phyloP scores from a whole-genome alignment of 371 early-diverging fungal genomes.

The Basidiobolus meristosporus region DNA sequence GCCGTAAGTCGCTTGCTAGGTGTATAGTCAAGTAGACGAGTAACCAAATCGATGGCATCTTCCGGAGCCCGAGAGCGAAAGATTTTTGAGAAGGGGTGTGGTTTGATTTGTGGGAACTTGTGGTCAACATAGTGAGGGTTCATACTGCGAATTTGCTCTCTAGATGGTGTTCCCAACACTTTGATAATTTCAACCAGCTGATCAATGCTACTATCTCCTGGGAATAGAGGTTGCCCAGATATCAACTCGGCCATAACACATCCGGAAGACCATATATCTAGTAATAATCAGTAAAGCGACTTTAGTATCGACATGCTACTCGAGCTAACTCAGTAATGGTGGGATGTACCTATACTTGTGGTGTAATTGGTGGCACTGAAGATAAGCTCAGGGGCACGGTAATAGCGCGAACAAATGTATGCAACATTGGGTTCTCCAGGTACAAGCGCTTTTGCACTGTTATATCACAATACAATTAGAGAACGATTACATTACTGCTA shows the following conservation, averaged over 20 bases:
- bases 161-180: conserved; percentile 94
- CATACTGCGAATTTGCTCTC: conserved; percentile 88
- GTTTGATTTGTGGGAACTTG: conserved; percentile 93
- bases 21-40: conserved; percentile 83
- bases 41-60: conserved; percentile 80
- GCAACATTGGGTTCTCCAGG: conserved; percentile 91
- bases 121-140: conserved; percentile 94
- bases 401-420: conserved; percentile 97
- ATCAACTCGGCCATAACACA: conserved; percentile 98
- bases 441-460: conserved; percentile 84
- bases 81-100: conserved; percentile 73
- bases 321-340: not conserved
- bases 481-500: not conserved
- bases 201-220: conserved; percentile 97
- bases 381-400: conserved; percentile 96
- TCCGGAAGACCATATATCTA: conserved; percentile 96
- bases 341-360: conserved; percentile 48
- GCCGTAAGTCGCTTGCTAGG: conserved; percentile 82
- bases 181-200: conserved; percentile 99
- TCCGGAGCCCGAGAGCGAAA: conserved; percentile 68
- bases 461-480: not conserved
- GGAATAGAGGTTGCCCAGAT: conserved; percentile 90
- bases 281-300: no score
- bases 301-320: no score
- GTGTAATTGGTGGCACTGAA: conserved; percentile 94